Evolutionary conservation across 2,329 filamentous ascomycete genomes (phyloP).

Genomic region (Colletotrichum sojae): DNA sequence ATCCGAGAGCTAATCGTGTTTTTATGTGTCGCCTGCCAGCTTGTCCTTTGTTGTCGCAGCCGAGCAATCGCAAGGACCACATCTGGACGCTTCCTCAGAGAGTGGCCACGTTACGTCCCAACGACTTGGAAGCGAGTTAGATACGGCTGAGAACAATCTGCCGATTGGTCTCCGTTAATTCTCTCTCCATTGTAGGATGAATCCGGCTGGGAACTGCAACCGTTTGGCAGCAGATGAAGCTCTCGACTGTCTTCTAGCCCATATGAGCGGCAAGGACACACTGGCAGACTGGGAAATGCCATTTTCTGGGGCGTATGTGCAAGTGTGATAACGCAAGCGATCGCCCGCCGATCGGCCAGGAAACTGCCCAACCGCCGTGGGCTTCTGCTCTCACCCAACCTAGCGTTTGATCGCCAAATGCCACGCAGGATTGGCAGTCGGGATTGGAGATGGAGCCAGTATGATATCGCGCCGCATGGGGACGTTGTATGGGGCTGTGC

Average conservation of each 20-base stretch:
- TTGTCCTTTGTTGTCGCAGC: too few relatives aligned
- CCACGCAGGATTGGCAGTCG: conserved; percentile 13
- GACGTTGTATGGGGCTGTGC: too few relatives aligned
- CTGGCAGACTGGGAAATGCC: neutral
- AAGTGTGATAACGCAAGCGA: conserved; percentile 23
- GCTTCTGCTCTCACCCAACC: neutral
- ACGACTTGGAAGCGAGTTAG: too few relatives aligned
- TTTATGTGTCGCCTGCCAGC: neutral
- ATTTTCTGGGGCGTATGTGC: neutral
- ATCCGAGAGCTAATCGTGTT: too few relatives aligned
- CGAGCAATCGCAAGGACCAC: too few relatives aligned
- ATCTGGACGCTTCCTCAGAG: too few relatives aligned
- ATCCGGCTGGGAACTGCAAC: neutral
- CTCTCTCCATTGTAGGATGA: neutral
- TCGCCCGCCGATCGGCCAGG: conserved; percentile 32
- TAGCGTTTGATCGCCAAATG: conserved; percentile 10
- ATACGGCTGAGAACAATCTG: neutral
- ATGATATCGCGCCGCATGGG: too few relatives aligned
- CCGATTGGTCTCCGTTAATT: neutral
- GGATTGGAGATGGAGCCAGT: too few relatives aligned
- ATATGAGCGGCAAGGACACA: neutral
- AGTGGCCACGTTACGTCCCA: too few relatives aligned
- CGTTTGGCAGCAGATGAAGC: neutral
- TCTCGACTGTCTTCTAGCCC: neutral
- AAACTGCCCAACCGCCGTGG: conserved; percentile 1